Evolutionary conservation across 2,329 filamentous ascomycete genomes (phyloP).

Genomic region (Pseudocercospora crystallina): DNA sequence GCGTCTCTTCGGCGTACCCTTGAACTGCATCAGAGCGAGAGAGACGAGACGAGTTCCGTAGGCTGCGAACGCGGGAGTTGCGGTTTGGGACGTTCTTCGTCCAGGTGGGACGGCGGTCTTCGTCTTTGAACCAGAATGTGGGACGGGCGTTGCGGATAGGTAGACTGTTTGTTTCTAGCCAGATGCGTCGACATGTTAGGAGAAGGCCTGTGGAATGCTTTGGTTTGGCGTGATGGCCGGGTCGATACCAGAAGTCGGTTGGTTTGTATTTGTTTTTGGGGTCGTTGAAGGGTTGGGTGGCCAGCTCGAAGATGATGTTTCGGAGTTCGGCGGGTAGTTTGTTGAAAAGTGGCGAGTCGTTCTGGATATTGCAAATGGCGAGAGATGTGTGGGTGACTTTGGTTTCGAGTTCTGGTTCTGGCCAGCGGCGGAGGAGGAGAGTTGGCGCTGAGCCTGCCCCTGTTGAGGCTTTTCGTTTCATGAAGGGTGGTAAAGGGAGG

Average conservation of each 20-base stretch:
- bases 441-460: no score
- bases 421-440: no score
- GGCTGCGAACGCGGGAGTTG: not conserved
- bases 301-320: slow-evolving; percentile 5
- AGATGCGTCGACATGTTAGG: slow-evolving; percentile 4
- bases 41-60: not conserved
- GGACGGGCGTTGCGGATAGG: slow-evolving; percentile 2
- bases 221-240: slow-evolving; percentile 7
- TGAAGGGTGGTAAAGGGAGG: no score
- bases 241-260: slow-evolving; percentile 11
- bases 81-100: not conserved
- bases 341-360: slow-evolving; percentile 8
- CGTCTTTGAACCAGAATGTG: slow-evolving; percentile 4
- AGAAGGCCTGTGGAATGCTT: slow-evolving; percentile 5
- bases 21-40: not conserved
- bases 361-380: slow-evolving; percentile 9
- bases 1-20: not conserved
- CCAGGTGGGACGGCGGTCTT: slow-evolving; percentile 6
- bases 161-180: slow-evolving; percentile 10
- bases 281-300: slow-evolving; percentile 3
- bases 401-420: not conserved
- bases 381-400: slow-evolving; percentile 1
- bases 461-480: no score
- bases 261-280: not conserved
- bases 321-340: slow-evolving; percentile 8